Percentiles rank a stretch among this genome's conserved stretches.
These are phyloP conservation scores for Cryptococcus hybrid DNA, from an alignment of 1,284 basidiomycete species.

Conservation along the genomic window DNA sequence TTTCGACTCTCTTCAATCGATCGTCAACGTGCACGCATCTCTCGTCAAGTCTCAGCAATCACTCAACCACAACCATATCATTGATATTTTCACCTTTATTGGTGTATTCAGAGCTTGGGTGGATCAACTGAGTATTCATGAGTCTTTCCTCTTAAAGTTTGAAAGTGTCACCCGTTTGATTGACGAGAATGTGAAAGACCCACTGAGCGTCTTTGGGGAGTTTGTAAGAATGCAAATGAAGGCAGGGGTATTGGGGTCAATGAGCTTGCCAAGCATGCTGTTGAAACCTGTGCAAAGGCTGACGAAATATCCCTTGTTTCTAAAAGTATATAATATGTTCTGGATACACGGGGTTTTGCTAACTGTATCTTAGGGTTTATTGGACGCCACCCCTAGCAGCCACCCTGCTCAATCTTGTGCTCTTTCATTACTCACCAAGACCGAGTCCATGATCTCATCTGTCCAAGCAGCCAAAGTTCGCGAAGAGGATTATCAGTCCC, in stretches of 20 bases:
- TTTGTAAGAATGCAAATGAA: constrained; percentile 74
- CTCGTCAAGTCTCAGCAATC: not conserved
- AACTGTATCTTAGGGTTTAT: constrained; percentile 56
- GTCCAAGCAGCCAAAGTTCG: constrained; percentile 77
- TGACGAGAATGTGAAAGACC: constrained; percentile 57
- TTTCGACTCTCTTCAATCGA: constrained; percentile 82
- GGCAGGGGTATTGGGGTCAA: constrained; percentile 63
- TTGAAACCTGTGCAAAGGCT: constrained; percentile 73
- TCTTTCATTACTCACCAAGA: constrained; percentile 64
- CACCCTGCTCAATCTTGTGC: constrained; percentile 69
- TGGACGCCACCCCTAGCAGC: constrained; percentile 63
- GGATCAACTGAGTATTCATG: constrained; percentile 64
- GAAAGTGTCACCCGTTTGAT: constrained; percentile 61
- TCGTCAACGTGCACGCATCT: constrained; percentile 64
- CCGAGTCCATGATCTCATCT: constrained; percentile 66
- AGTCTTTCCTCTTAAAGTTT: constrained; percentile 75
- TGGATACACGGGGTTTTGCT: not conserved
- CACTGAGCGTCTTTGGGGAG: constrained; percentile 70
- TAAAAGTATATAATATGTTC: constrained; percentile 58
- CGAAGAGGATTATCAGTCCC: constrained; percentile 74
- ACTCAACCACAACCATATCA: constrained; percentile 44
- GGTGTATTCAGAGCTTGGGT: constrained; percentile 62
- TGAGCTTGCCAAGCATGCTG: constrained; percentile 65
- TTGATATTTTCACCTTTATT: constrained; percentile 59
- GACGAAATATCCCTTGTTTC: constrained; percentile 67